Percentiles rank a stretch among this genome's conserved stretches.
phyloP scores from a whole-genome alignment of 768 basidiomycete genomes.

The Imleria badia region DNA sequence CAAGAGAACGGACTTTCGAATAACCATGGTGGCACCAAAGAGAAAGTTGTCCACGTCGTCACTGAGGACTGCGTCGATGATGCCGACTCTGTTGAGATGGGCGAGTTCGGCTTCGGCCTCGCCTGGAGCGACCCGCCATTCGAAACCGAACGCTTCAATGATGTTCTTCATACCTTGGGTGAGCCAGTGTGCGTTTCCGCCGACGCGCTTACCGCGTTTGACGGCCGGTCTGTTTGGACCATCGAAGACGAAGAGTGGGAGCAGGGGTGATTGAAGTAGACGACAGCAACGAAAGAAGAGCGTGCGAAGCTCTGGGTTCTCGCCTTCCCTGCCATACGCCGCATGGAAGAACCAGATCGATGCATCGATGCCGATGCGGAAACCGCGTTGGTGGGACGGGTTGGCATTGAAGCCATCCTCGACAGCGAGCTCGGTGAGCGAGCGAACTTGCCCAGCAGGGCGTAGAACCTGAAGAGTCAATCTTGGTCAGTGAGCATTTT shows the following conservation, averaged over 20 bases:
- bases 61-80: conserved; percentile 86
- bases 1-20: conserved; percentile 65
- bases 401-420: conserved; percentile 74
- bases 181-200: conserved; percentile 60
- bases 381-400: conserved; percentile 62
- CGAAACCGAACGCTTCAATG: conserved; percentile 77
- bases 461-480: conserved; percentile 51
- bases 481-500: conserved; percentile 11
- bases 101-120: conserved; percentile 96
- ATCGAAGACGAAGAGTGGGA: conserved; percentile 92
- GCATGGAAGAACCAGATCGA: conserved; percentile 78
- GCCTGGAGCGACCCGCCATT: conserved; percentile 82
- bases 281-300: conserved; percentile 83
- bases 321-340: conserved; percentile 71
- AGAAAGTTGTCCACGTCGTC: conserved; percentile 94
- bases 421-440: conserved; percentile 74
- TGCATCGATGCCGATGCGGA: conserved; percentile 85
- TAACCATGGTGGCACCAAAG: conserved; percentile 80
- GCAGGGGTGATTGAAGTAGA: conserved; percentile 73
- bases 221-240: conserved; percentile 79
- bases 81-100: conserved; percentile 74
- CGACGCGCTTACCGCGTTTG: conserved; percentile 76
- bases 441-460: conserved; percentile 69
- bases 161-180: conserved; percentile 76
- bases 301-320: conserved; percentile 84